Evolutionary conservation across 768 basidiomycete species (phyloP).

Genomic region (Stropharia rugosoannulata): DNA sequence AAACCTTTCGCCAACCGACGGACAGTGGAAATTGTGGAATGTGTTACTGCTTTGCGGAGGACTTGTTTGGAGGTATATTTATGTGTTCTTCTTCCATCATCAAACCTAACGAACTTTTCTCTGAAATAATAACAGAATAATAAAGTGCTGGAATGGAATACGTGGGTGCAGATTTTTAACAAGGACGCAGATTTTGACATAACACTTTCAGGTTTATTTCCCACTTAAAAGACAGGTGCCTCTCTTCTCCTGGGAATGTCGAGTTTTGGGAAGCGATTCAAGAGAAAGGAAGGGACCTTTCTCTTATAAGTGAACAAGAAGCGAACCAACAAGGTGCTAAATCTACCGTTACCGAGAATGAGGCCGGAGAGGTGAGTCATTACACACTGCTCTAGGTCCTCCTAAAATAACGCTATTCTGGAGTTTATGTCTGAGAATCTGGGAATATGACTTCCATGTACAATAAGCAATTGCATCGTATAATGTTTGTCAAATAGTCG

Average conservation of each 20-base stretch:
- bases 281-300: constrained; percentile 48
- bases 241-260: constrained; percentile 53
- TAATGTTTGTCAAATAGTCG: neutral
- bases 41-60: constrained; percentile 65
- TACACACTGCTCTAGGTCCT: neutral
- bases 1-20: constrained; percentile 72
- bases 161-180: constrained; percentile 35
- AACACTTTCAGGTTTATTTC: constrained; percentile 51
- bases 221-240: constrained; percentile 57
- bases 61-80: constrained; percentile 59
- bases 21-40: constrained; percentile 68
- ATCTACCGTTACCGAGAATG: constrained; percentile 54
- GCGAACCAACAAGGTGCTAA: constrained; percentile 57
- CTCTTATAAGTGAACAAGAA: constrained; percentile 64
- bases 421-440: neutral
- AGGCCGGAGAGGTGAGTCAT: constrained; percentile 49
- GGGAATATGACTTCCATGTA: neutral
- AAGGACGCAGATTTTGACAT: neutral
- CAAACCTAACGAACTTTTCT: neutral
- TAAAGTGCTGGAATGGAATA: constrained; percentile 83
- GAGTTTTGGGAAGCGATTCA: constrained; percentile 67
- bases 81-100: neutral
- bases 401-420: neutral
- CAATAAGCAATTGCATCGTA: neutral
- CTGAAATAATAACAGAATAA: constrained; percentile 58